Evolutionary conservation across 805 yeast species (phyloP).

Genomic region (Schwanniomyces vanrijiae): DNA sequence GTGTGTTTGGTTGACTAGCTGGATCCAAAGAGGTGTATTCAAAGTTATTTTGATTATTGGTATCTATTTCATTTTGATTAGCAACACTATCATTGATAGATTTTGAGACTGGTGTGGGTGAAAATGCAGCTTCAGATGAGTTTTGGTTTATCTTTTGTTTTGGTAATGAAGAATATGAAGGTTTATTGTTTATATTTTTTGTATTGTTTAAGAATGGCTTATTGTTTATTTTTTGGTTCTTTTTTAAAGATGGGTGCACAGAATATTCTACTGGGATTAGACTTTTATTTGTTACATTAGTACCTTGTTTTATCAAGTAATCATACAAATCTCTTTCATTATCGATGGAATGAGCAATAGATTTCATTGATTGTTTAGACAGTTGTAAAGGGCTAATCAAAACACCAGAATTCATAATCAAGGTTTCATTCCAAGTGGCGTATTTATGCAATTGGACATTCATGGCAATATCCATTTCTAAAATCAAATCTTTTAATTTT

Average conservation of each 20-base stretch:
- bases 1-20: conserved; percentile 23
- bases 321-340: conserved; percentile 80
- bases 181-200: not conserved
- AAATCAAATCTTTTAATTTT: conserved; percentile 69
- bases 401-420: conserved; percentile 81
- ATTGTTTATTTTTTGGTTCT: conserved; percentile 21
- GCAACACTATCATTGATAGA: not conserved
- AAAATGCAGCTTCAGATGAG: not conserved
- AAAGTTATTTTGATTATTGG: not conserved
- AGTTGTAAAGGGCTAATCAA: conserved; percentile 73
- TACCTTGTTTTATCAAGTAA: conserved; percentile 53
- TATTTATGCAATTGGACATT: conserved; percentile 85
- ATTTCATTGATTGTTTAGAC: conserved; percentile 65
- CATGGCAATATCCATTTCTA: conserved; percentile 89
- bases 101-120: conserved; percentile 2
- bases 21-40: conserved; percentile 27
- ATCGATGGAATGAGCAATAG: conserved; percentile 73
- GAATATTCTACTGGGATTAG: conserved; percentile 69
- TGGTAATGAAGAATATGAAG: not conserved
- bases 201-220: conserved; percentile 33
- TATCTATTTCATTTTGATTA: not conserved
- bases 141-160: not conserved
- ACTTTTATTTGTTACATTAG: conserved; percentile 37
- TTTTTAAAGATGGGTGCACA: conserved; percentile 64
- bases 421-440: conserved; percentile 82